Percentiles rank a stretch among this genome's conserved stretches.
phyloP scores from a whole-genome alignment of 164 flowering plant genomes.

The Paratinospora sagittata region DNA sequence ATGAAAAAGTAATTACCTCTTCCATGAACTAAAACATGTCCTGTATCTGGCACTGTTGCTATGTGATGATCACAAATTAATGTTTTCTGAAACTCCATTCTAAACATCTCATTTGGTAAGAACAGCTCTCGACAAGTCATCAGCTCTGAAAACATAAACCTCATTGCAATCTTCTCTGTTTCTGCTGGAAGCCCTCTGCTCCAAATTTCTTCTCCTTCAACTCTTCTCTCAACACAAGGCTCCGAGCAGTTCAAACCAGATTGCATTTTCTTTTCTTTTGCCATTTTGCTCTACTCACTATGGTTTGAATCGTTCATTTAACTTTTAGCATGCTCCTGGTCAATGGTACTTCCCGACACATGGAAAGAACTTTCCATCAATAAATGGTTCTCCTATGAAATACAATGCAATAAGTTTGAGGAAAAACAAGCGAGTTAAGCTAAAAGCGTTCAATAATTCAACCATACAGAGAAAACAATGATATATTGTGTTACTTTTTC shows the following conservation, averaged over 20 bases:
- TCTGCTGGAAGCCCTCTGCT: background rate
- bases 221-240: too few species aligned
- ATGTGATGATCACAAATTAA: background rate
- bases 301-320: background rate
- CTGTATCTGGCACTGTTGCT: background rate
- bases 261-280: too few species aligned
- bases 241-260: too few species aligned
- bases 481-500: too few species aligned
- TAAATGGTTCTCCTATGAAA: slow-evolving; percentile 29
- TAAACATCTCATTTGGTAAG: background rate
- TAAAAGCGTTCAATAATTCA: background rate
- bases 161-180: background rate
- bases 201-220: background rate
- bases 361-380: slow-evolving; percentile 31
- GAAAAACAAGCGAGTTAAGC: background rate
- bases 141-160: background rate
- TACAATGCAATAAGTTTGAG: background rate
- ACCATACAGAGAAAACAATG: background rate
- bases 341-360: slow-evolving; percentile 35
- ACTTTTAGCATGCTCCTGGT: slow-evolving; percentile 15
- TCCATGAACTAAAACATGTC: too few species aligned
- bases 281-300: too few species aligned
- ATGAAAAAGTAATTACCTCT: too few species aligned
- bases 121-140: background rate
- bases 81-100: background rate